These are phyloP conservation scores for Gyromitra esculenta DNA, from an alignment of 2,329 filamentous ascomycete genomes.

Conservation along the genomic window DNA sequence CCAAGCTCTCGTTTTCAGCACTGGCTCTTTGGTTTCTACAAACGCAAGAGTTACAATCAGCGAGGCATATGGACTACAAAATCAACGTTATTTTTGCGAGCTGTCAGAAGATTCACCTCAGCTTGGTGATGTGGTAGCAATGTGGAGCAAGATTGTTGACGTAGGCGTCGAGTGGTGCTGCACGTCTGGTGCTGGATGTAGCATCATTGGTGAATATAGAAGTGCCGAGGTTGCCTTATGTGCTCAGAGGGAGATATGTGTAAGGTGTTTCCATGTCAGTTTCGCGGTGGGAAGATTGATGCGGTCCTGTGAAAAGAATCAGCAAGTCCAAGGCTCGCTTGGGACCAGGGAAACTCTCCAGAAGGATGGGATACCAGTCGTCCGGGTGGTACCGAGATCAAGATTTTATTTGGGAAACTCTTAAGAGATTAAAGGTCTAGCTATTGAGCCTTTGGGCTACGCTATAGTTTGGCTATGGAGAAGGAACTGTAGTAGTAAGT, in stretches of 20 bases:
- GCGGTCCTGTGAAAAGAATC: constrained; percentile 2
- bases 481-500: no score
- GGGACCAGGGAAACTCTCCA: not conserved
- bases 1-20: not conserved
- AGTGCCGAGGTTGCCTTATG: constrained; percentile 4
- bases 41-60: not conserved
- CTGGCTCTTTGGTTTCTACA: not conserved
- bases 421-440: not conserved
- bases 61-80: constrained; percentile 12
- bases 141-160: constrained; percentile 18
- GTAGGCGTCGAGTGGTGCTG: constrained; percentile 23
- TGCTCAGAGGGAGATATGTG: constrained; percentile 11
- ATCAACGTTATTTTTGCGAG: not conserved
- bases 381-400: not conserved
- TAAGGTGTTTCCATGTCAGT: constrained; percentile 19
- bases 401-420: not conserved
- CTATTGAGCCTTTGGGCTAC: not conserved
- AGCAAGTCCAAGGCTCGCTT: not conserved
- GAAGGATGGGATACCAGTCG: not conserved
- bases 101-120: not conserved
- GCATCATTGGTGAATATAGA: not conserved
- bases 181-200: constrained; percentile 4
- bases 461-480: no score
- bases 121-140: not conserved
- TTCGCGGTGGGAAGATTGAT: constrained; percentile 20